These are phyloP conservation scores for Termitomyces bulborhizus DNA, from an alignment of 768 basidiomycete species.

Conservation along the genomic window DNA sequence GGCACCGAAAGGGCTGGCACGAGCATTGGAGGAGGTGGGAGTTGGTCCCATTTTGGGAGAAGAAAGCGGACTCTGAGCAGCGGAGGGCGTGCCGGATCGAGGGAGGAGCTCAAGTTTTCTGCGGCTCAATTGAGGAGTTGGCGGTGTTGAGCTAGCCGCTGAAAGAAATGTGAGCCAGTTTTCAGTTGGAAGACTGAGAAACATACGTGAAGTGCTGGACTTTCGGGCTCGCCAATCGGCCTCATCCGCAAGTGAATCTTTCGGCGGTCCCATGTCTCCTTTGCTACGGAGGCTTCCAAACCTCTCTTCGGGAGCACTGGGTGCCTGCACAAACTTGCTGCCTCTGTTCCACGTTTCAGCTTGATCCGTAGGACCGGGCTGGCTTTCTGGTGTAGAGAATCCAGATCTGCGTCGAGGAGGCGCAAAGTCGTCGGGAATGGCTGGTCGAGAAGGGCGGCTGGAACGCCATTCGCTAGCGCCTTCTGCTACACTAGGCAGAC, in stretches of 20 bases:
- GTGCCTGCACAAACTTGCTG: slow-evolving; percentile 60
- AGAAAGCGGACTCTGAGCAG: slow-evolving; percentile 67
- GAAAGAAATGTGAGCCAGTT: background rate
- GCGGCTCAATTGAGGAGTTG: slow-evolving; percentile 75
- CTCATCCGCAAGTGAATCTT: slow-evolving; percentile 46
- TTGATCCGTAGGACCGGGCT: slow-evolving; percentile 55
- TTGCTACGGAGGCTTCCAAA: slow-evolving; percentile 44
- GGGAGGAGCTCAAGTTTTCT: slow-evolving; percentile 85
- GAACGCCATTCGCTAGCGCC: slow-evolving; percentile 69
- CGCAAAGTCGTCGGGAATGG: slow-evolving; percentile 42
- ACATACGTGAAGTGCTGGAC: slow-evolving; percentile 57
- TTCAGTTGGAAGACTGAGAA: background rate
- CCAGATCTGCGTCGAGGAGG: slow-evolving; percentile 52
- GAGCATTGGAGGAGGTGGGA: slow-evolving; percentile 26
- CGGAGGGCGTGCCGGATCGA: slow-evolving; percentile 61
- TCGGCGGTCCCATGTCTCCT: slow-evolving; percentile 49
- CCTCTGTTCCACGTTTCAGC: slow-evolving; percentile 80
- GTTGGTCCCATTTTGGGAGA: slow-evolving; percentile 66
- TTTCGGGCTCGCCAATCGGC: slow-evolving; percentile 63
- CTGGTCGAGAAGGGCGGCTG: slow-evolving; percentile 32
- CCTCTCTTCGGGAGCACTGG: slow-evolving; percentile 31
- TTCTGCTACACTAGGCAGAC: slow-evolving; percentile 51
- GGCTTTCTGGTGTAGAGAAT: slow-evolving; percentile 38
- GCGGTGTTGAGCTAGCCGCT: slow-evolving; percentile 72
- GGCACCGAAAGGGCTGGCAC: slow-evolving; percentile 80